Conservation (phyloP, 225 moss, liverwort and hornwort genomes). For the Marchantia polymorpha region DNA sequence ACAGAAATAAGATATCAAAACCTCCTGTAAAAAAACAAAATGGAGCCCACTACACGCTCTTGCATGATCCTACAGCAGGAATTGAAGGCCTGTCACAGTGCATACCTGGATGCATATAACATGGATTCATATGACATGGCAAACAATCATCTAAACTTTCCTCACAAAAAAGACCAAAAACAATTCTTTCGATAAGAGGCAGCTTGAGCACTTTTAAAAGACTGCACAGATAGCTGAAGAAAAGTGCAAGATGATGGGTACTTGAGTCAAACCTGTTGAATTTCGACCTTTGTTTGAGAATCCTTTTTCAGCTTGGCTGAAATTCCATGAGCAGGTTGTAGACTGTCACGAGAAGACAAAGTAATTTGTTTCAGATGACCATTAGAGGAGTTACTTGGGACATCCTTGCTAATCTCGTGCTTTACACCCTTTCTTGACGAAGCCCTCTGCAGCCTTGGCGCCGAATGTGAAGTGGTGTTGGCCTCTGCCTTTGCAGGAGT, state of each 20-base stretch:
- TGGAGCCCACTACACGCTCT: neutral
- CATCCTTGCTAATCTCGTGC: conserved; percentile 9
- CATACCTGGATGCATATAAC: neutral
- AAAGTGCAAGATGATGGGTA: neutral
- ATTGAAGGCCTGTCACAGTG: neutral
- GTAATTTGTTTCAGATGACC: neutral
- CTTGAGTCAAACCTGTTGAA: conserved; percentile 14
- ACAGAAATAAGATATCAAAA: neutral
- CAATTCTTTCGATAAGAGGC: neutral
- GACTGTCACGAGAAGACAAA: conserved; percentile 9
- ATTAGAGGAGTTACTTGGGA: neutral
- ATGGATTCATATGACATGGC: too few relatives aligned
- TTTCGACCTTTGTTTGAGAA: neutral
- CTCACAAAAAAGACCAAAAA: neutral
- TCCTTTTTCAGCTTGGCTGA: conserved; percentile 4
- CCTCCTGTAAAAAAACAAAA: neutral
- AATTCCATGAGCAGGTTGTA: conserved; percentile 9
- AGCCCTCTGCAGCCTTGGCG: conserved; percentile 15
- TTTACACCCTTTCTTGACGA: conserved; percentile 10
- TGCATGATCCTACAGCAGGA: neutral
- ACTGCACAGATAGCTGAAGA: neutral
- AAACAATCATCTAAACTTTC: neutral
- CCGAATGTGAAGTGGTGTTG: neutral
- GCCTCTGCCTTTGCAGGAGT: conserved; percentile 6
- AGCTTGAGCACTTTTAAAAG: neutral